phyloP scores from a whole-genome alignment of 768 basidiomycete species.

The Termitomyces eurrhizus region DNA sequence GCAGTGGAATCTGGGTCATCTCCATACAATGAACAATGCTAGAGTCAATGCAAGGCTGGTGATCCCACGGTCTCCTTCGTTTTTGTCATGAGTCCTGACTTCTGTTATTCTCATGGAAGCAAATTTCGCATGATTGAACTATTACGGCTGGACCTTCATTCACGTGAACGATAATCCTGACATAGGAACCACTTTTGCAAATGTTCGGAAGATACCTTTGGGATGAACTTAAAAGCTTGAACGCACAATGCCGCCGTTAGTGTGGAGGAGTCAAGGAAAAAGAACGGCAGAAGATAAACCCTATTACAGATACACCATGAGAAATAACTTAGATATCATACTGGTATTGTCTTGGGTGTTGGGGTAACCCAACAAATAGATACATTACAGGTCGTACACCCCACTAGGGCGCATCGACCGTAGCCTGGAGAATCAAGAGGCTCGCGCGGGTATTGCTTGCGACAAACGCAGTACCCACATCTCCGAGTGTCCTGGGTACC shows the following conservation, averaged over 20 bases:
- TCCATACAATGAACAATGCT: neutral
- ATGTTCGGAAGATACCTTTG: neutral
- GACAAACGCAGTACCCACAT: slow-evolving; percentile 69
- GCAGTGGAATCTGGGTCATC: neutral
- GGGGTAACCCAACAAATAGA: neutral
- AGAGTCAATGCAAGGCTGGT: neutral
- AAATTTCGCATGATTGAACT: neutral
- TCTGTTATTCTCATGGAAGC: neutral
- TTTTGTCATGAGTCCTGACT: neutral
- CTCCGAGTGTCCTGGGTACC: slow-evolving; percentile 69
- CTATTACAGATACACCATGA: neutral
- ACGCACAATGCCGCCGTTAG: too few species aligned
- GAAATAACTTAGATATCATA: neutral
- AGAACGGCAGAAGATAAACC: neutral
- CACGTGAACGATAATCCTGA: neutral
- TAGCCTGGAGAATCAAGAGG: slow-evolving; percentile 49
- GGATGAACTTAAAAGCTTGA: neutral
- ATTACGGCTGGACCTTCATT: neutral
- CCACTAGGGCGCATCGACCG: neutral
- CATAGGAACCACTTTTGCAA: neutral
- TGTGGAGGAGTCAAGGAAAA: neutral
- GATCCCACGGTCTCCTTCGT: neutral
- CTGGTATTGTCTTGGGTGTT: neutral
- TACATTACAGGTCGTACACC: neutral
- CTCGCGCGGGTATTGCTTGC: slow-evolving; percentile 46